phyloP scores from a whole-genome alignment of 768 basidiomycete genomes.

The Hericium coralloides region DNA sequence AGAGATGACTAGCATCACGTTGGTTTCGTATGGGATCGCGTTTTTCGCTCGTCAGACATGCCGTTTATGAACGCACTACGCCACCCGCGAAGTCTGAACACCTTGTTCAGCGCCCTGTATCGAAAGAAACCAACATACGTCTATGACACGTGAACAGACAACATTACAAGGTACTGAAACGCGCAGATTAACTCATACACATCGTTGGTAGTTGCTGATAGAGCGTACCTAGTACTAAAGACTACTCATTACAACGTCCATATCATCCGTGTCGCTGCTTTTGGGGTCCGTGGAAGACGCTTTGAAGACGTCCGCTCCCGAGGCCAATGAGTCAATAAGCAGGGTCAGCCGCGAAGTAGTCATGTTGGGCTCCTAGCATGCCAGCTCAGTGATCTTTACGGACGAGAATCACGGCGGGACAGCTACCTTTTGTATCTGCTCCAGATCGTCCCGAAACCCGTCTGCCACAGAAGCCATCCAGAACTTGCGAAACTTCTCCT shows the following conservation, averaged over 20 bases:
- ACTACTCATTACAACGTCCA: constrained; percentile 58
- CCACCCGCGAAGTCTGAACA: too few relatives aligned
- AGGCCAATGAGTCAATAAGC: constrained; percentile 75
- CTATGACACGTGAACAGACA: too few relatives aligned
- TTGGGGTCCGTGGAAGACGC: constrained; percentile 26
- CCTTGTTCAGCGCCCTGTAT: too few relatives aligned
- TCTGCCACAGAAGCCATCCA: constrained; percentile 83
- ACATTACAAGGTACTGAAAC: too few relatives aligned
- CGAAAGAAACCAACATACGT: too few relatives aligned
- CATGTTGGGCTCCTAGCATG: constrained; percentile 56
- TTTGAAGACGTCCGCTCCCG: constrained; percentile 66
- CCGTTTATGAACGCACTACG: too few relatives aligned
- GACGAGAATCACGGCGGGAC: constrained; percentile 12
- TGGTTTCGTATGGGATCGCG: too few relatives aligned
- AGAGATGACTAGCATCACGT: too few relatives aligned
- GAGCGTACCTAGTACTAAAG: too few relatives aligned
- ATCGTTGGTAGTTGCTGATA: too few relatives aligned
- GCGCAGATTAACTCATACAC: too few relatives aligned
- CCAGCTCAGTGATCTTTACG: background rate
- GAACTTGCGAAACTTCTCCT: constrained; percentile 68
- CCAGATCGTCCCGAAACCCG: constrained; percentile 78
- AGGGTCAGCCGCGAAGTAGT: constrained; percentile 58
- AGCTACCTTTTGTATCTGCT: constrained; percentile 70
- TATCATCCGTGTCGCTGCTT: constrained; percentile 44
- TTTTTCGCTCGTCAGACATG: too few relatives aligned